Evolutionary conservation across 1,284 basidiomycete genomes (phyloP).

Genomic region (Gomphus bonarii): DNA sequence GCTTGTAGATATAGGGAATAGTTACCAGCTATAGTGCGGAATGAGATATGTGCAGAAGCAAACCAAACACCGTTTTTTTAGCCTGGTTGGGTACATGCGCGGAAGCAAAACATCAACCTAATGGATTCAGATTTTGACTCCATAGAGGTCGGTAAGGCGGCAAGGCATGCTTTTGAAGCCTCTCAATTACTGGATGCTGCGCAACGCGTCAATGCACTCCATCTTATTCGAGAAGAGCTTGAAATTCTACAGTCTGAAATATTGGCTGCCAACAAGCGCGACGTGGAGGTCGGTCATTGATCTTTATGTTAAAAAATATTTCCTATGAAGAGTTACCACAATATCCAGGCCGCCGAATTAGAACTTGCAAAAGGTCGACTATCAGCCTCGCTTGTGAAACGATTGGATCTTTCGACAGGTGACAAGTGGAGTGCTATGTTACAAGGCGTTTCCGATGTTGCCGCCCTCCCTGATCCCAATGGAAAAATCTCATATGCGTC

Average conservation of each 20-base stretch:
- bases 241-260: slow-evolving; percentile 55
- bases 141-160: slow-evolving; percentile 53
- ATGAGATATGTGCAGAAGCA: too few relatives aligned
- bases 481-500: slow-evolving; percentile 84
- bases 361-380: slow-evolving; percentile 81
- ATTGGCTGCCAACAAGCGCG: slow-evolving; percentile 68
- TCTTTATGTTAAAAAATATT: slow-evolving; percentile 1
- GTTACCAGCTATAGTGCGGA: too few relatives aligned
- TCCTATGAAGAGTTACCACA: not conserved
- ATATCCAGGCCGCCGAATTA: slow-evolving; percentile 54
- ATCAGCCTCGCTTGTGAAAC: slow-evolving; percentile 70
- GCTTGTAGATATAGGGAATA: too few relatives aligned
- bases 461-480: slow-evolving; percentile 76
- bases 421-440: slow-evolving; percentile 96
- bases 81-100: too few relatives aligned
- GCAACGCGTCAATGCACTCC: slow-evolving; percentile 64
- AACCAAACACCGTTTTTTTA: too few relatives aligned
- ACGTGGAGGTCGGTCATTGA: slow-evolving; percentile 52
- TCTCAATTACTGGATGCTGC: slow-evolving; percentile 68
- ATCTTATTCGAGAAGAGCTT: slow-evolving; percentile 60
- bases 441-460: slow-evolving; percentile 84
- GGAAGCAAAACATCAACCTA: too few relatives aligned
- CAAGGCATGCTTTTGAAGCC: slow-evolving; percentile 75
- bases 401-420: slow-evolving; percentile 75
- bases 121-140: not conserved